Evolutionary conservation across 2,329 filamentous ascomycete genomes (phyloP), one percentile per base, ranked within the genome.

Genomic region (Pyrenophora graminea): DNA sequence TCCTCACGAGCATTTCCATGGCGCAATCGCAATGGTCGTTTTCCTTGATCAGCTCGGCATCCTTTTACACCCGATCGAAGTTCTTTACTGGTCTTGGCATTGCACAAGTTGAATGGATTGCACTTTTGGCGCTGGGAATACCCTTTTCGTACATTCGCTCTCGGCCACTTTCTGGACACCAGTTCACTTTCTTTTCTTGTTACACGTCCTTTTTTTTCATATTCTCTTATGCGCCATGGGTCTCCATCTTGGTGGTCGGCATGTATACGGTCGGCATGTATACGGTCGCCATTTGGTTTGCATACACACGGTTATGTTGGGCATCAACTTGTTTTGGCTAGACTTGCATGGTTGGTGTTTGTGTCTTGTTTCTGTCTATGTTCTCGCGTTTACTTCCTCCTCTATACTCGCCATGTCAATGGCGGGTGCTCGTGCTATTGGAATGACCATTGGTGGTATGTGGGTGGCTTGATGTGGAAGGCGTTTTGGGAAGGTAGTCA

Each of bases 81-180:
- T 17, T 45, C 5, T 21, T 25, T 31, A 39, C 17, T 34, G 30
- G 21, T 34, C 27, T 39, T 7, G 21, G 17, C 25, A 27, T 42
- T 49, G 44, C 39, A 56, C 39, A 38, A 41, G 40, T 34, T 34
- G 42, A 27, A 32, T 30, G 39, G 38, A 52, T 51, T 45, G 49
- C 52, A 59, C 55, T 39, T 45, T 19, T 34, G 48, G 51, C 43
- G 53, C 36, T 49, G 44, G 48, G 36, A 42, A 49, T 50, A 55
- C 46, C 48, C 39, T 51, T 47, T 50, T 49, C 31, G 15, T 51
- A 19, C 6, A 21, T 45, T 13, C 18, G 4, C 10, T 12, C 21
- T 44, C 43, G 37, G 27, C n/a, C 30, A n/a, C 33, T 45, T 34
- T 12, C 6, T 25, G 23, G 23, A 9, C 23, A 25, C 23, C 4